These are phyloP conservation scores for Pinus taeda DNA, from an alignment of 75 land plant genomes.

Conservation along the genomic window DNA sequence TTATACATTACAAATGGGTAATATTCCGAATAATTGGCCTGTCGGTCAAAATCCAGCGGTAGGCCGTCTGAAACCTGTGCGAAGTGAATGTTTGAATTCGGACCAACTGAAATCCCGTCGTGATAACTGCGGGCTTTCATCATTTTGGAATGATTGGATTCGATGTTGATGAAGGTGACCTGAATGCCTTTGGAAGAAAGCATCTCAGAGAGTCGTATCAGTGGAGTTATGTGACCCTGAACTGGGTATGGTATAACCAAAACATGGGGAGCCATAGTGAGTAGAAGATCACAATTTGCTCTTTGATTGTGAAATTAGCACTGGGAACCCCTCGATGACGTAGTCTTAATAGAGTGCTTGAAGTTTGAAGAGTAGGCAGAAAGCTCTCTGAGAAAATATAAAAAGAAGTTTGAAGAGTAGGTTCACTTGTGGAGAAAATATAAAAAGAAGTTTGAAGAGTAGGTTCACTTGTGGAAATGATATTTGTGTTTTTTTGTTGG, in stretches of 20 bases:
- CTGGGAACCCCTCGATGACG: no score
- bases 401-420: no score
- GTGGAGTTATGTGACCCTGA: slow-evolving; percentile 6
- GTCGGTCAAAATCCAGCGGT: neutral
- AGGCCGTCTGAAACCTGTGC: neutral
- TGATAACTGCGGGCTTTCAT: neutral
- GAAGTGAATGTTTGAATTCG: neutral
- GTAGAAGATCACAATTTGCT: no score
- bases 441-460: no score
- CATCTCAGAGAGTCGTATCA: neutral
- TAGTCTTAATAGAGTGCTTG: no score
- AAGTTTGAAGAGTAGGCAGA: no score
- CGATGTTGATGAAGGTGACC: slow-evolving; percentile 9
- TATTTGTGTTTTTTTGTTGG: no score
- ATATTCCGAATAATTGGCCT: neutral
- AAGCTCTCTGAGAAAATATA: no score
- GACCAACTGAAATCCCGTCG: neutral
- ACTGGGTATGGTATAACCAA: slow-evolving; percentile 12
- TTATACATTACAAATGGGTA: neutral
- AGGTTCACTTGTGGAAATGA: no score
- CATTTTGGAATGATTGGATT: neutral
- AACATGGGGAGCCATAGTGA: slow-evolving; percentile 5
- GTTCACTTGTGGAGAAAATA: no score
- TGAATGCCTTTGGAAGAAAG: neutral
- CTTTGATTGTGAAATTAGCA: no score